Evolutionary conservation across 768 basidiomycete species (phyloP), one percentile per base, ranked within the genome.

Genomic region (Cystoderma amianthinum): DNA sequence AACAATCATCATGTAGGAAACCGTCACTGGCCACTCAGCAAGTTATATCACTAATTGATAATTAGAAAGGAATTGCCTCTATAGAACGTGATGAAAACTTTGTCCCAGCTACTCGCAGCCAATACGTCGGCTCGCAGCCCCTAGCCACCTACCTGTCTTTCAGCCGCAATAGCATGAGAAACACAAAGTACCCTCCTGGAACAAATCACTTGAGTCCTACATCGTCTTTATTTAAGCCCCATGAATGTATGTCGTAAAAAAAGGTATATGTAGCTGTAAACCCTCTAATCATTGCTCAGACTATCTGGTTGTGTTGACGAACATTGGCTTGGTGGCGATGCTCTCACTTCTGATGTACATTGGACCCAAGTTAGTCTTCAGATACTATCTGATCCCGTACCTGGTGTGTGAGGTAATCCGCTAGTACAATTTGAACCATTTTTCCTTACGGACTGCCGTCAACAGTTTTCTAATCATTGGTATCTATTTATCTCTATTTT

Each of bases 71-170:
- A 48, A 82, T 83, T 43, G 76, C 76, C 32, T 84, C 83, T 0
- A 83, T 86, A 61, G 82, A 83, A 52, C 64, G 79, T 13, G 86
- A 91, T 51, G 83, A 88, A 56, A 86, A 85, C 48, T 83, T 78
- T 44, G 75, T 85, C 4, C 82, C 80, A 34, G 64, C 69, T 42
- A 60, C 61, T 39, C 63, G 62, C 28, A 60, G 59, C 41, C 60
- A 66, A 43, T 69, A 58, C 44, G 59, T 60, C 19, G 55, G 74
- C 3, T 72, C 74, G 55, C 44, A 3, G 6, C 11, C 19, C 33
- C 7, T 2, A 3, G 3, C 16, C 2, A n/a, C 42, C 6, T 10
- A 6, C 9, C 16, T 38, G 6, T n/a, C 38, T 5, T 25, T 33
- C 30, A 63, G 63, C 32, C 57, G 49, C 48, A 77, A 80, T 44